Evolutionary conservation across 371 early-diverging fungal genomes (phyloP), one percentile per base, ranked within the genome.

Genomic region (Catenaria anguillulae): DNA sequence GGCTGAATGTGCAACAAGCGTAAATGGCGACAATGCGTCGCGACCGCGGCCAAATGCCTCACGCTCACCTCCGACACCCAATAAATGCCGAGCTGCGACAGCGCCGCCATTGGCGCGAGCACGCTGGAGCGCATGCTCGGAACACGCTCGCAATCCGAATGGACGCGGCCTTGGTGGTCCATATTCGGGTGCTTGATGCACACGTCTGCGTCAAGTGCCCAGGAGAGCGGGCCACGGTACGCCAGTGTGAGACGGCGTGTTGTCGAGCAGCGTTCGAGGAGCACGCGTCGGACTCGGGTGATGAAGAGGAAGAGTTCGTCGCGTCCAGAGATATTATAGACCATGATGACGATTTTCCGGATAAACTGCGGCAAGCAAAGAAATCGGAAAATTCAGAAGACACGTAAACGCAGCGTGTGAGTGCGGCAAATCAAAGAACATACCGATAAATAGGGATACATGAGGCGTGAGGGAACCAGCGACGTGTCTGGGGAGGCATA

Each of bases 391-490:
- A n/a, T n/a, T n/a, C n/a, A n/a, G n/a, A n/a, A n/a, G n/a, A n/a
- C n/a, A n/a, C n/a, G n/a, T n/a, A n/a, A n/a, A n/a, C n/a, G n/a
- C n/a, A n/a, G n/a, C n/a, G n/a, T n/a, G n/a, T n/a, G n/a, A n/a
- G n/a, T n/a, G n/a, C n/a, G n/a, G n/a, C n/a, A n/a, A n/a, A n/a
- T n/a, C n/a, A n/a, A n/a, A n/a, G n/a, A n/a, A n/a, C n/a, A n/a
- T n/a, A n/a, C n/a, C n/a, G n/a, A n/a, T n/a, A 50, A 31, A 31
- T 50, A 50, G 29, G 52, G 52, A 31, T 50, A 50, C 52, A 29
- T 50, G 29, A 50, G 52, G 15, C n/a, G n/a, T n/a, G n/a, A n/a
- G n/a, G n/a, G n/a, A n/a, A n/a, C n/a, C n/a, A n/a, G n/a, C n/a
- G n/a, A n/a, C n/a, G n/a, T n/a, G n/a, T n/a, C n/a, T n/a, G n/a